Conservation (phyloP, 306 rosid genomes). For the Macrotyloma uniflorum region DNA sequence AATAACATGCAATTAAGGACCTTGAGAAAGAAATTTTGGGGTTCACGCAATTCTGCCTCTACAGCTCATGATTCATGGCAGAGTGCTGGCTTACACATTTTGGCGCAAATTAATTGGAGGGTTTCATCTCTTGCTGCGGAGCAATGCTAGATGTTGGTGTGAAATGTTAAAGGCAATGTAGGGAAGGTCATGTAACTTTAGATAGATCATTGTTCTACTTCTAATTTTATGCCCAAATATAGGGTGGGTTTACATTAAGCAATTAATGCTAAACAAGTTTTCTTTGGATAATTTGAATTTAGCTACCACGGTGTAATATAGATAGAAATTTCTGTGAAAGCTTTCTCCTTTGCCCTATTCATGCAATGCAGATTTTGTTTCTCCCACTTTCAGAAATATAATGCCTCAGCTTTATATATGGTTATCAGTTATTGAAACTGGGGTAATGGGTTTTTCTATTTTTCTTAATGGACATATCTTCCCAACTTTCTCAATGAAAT, state of each 20-base stretch:
- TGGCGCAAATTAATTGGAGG: conserved; percentile 30
- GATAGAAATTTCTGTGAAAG: conserved; percentile 27
- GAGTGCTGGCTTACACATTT: conserved; percentile 35
- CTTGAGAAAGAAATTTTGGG: conserved; percentile 34
- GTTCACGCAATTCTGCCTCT: conserved; percentile 34
- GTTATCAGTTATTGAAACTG: conserved; percentile 17
- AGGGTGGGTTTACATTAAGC: conserved; percentile 31
- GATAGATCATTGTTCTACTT: conserved; percentile 29
- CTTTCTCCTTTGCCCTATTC: conserved; percentile 24
- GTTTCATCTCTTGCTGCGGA: conserved; percentile 31
- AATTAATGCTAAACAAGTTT: conserved; percentile 33
- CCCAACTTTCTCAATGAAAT: background rate
- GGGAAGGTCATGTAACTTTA: conserved; percentile 30
- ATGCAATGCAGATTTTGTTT: conserved; percentile 27
- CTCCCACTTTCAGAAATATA: conserved; percentile 10
- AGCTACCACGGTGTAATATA: conserved; percentile 35
- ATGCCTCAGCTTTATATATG: conserved; percentile 6
- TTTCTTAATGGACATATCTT: background rate
- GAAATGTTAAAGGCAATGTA: background rate
- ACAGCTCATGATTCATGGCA: conserved; percentile 22
- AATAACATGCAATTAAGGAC: conserved; percentile 40
- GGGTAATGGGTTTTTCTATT: background rate
- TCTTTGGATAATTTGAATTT: conserved; percentile 21
- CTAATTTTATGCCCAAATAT: conserved; percentile 17
- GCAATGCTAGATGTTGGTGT: conserved; percentile 34